These are phyloP conservation scores for Boletus semigastroideus DNA, from an alignment of 1,284 basidiomycete genomes.

Conservation along the genomic window DNA sequence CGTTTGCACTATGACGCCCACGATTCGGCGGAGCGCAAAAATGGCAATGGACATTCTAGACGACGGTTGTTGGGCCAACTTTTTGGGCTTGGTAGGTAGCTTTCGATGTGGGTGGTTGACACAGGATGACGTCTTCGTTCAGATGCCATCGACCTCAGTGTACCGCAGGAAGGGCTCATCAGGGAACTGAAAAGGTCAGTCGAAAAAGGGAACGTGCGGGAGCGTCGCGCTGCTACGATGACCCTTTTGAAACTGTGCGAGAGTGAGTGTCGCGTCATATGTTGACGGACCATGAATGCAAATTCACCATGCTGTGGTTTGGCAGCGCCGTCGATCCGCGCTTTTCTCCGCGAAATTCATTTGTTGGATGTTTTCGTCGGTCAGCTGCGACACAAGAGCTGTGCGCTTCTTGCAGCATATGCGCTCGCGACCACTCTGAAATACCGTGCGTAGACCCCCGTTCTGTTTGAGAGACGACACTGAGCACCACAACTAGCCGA, in stretches of 20 bases:
- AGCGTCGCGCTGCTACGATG: constrained; percentile 23
- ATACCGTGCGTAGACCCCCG: constrained; percentile 5
- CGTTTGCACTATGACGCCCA: no score
- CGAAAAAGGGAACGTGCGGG: constrained; percentile 2
- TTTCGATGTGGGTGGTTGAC: no score
- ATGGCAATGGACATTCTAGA: no score
- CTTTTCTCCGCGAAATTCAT: neutral
- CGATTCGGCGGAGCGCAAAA: no score
- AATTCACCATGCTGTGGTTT: neutral
- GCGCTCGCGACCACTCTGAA: constrained; percentile 3
- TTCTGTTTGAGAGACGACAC: no score
- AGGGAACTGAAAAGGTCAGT: constrained; percentile 7
- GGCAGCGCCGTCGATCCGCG: neutral
- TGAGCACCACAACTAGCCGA: no score
- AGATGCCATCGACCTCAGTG: constrained; percentile 8
- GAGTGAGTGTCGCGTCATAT: neutral
- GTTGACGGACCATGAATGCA: neutral
- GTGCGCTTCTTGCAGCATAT: constrained; percentile 10
- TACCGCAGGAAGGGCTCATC: constrained; percentile 6
- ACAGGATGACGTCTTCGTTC: neutral
- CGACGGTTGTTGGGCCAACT: no score
- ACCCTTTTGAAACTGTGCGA: constrained; percentile 11
- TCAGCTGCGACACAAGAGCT: constrained; percentile 9
- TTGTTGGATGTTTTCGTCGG: constrained; percentile 2
- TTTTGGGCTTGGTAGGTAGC: no score